These are phyloP conservation scores for Coelastrella sp. DNA, from an alignment of 139 green algal genomes.

Conservation along the genomic window DNA sequence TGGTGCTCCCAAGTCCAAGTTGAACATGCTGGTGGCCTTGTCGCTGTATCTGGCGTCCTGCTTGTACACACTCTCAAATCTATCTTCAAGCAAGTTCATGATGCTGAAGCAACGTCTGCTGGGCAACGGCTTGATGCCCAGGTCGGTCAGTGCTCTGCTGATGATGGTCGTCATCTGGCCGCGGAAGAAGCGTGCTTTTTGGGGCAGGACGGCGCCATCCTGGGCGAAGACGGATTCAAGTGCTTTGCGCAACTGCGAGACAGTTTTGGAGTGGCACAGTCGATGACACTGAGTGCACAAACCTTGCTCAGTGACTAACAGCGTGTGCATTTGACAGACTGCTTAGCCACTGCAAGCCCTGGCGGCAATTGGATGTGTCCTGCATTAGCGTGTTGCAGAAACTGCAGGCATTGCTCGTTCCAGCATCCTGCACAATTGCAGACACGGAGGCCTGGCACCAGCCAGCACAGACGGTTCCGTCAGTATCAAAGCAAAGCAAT, in stretches of 20 bases:
- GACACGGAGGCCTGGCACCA: too few relatives aligned
- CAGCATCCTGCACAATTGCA: too few relatives aligned
- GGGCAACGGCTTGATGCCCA: constrained; percentile 91
- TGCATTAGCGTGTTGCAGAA: too few relatives aligned
- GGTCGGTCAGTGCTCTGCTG: constrained; percentile 89
- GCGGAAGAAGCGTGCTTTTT: constrained; percentile 92
- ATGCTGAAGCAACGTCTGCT: constrained; percentile 93
- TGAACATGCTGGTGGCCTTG: constrained; percentile 82
- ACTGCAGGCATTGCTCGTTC: too few relatives aligned
- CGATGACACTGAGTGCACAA: too few relatives aligned
- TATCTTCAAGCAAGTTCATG: constrained; percentile 91
- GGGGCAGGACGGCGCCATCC: constrained; percentile 77
- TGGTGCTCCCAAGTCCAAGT: constrained; percentile 85
- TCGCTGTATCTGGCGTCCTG: constrained; percentile 86
- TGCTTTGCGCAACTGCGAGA: constrained; percentile 79
- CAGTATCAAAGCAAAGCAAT: too few relatives aligned
- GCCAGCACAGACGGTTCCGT: too few relatives aligned
- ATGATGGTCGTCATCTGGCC: constrained; percentile 99
- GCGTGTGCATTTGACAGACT: too few relatives aligned
- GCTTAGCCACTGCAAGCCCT: too few relatives aligned
- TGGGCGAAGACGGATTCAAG: constrained; percentile 82
- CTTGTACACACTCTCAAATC: constrained; percentile 91
- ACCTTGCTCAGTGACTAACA: too few relatives aligned
- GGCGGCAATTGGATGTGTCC: too few relatives aligned
- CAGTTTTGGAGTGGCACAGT: not conserved